A percentile compares a stretch with the other conserved stretches of the same genome.
phyloP scores from a whole-genome alignment of 768 basidiomycete genomes.

The Daedalea quercina region DNA sequence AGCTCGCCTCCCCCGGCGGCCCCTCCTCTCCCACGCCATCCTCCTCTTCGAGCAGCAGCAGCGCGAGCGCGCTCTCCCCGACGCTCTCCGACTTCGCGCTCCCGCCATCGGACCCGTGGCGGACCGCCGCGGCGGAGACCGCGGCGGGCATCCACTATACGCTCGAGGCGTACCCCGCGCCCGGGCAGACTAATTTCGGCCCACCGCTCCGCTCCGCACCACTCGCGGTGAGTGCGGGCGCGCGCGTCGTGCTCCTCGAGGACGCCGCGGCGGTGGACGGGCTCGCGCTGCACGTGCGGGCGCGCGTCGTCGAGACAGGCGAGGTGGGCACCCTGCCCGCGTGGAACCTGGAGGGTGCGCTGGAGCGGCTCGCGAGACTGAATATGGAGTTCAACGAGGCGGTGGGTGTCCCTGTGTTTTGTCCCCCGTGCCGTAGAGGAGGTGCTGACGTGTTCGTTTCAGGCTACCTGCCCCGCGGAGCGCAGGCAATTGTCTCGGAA shows the following conservation, averaged over 20 bases:
- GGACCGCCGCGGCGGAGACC: slow-evolving; percentile 17
- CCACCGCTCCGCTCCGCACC: slow-evolving; percentile 19
- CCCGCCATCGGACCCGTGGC: slow-evolving; percentile 10
- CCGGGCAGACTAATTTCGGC: slow-evolving; percentile 13
- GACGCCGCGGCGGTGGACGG: slow-evolving; percentile 15
- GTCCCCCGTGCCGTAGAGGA: neutral
- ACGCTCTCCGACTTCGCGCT: neutral
- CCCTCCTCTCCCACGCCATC: neutral
- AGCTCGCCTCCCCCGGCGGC: neutral
- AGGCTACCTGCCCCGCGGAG: slow-evolving; percentile 16
- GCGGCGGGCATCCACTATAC: slow-evolving; percentile 20
- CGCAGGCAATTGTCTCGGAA: slow-evolving; percentile 7
- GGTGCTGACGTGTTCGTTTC: neutral
- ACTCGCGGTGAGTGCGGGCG: slow-evolving; percentile 15
- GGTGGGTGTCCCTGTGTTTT: slow-evolving; percentile 10
- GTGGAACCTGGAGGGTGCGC: slow-evolving; percentile 23
- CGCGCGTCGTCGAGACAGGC: slow-evolving; percentile 12
- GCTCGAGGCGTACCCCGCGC: slow-evolving; percentile 18
- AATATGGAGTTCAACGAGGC: slow-evolving; percentile 24
- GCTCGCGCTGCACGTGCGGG: slow-evolving; percentile 12
- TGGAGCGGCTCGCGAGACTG: slow-evolving; percentile 21
- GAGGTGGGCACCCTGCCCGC: slow-evolving; percentile 18
- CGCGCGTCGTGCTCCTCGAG: slow-evolving; percentile 17
- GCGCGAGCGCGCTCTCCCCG: neutral
- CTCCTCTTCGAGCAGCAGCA: neutral